phyloP scores from a whole-genome alignment of 805 yeast species.

The Vanderwaltozyma tropicalis region DNA sequence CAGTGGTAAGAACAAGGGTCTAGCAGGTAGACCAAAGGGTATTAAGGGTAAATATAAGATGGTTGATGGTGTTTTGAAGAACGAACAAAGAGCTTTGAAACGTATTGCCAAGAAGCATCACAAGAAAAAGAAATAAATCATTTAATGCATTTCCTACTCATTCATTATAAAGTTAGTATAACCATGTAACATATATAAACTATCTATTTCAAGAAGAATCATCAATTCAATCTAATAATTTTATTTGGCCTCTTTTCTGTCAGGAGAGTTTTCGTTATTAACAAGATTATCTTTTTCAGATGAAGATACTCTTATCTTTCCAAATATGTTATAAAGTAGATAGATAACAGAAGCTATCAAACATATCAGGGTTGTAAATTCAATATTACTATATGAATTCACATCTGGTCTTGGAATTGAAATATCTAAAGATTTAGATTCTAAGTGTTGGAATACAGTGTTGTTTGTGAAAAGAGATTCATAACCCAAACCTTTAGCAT shows the following conservation, averaged over 20 bases:
- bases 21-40: constrained; percentile 94
- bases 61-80: constrained; percentile 98
- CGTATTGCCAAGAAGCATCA: constrained; percentile 77
- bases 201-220: too few relatives aligned
- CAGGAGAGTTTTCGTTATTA: neutral
- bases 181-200: neutral
- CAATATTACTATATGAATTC: constrained; percentile 23
- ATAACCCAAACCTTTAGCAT: constrained; percentile 32
- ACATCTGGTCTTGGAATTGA: constrained; percentile 36
- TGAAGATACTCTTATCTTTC: neutral
- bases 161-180: neutral
- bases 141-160: neutral
- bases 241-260: neutral
- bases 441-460: constrained; percentile 34
- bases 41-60: constrained; percentile 95
- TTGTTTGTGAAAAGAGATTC: constrained; percentile 38
- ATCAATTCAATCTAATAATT: neutral
- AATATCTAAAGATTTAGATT: constrained; percentile 15
- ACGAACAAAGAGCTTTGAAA: constrained; percentile 87
- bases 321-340: constrained; percentile 20
- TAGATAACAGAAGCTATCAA: constrained; percentile 29
- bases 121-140: constrained; percentile 33
- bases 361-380: constrained; percentile 28
- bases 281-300: neutral
- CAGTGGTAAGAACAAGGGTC: constrained; percentile 69